phyloP scores from a whole-genome alignment of 148 eudicot genomes.

The Dianthus caryophyllus region DNA sequence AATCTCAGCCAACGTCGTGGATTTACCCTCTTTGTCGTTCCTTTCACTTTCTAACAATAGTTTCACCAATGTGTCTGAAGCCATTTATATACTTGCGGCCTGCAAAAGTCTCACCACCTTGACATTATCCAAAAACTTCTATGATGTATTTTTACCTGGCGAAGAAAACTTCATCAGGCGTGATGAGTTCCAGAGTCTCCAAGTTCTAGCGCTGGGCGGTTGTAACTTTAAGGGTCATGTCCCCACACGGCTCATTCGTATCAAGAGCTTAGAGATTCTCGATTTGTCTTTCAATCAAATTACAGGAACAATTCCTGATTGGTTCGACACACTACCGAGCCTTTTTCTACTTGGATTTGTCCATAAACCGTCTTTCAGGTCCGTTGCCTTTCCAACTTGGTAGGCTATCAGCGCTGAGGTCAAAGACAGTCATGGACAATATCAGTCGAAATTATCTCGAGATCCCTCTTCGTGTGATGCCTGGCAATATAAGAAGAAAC shows the following conservation, averaged over 20 bases:
- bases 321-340: conserved; percentile 47
- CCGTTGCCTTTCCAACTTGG: conserved; percentile 44
- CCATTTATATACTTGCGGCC: conserved; percentile 43
- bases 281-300: conserved; percentile 59
- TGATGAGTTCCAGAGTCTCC: conserved; percentile 45
- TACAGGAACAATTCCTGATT: conserved; percentile 60
- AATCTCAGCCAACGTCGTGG: conserved; percentile 38
- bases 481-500: conserved; percentile 39
- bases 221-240: conserved; percentile 53
- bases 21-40: conserved; percentile 51
- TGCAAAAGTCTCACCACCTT: conserved; percentile 60
- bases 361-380: conserved; percentile 49
- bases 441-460: conserved; percentile 41
- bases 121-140: conserved; percentile 54
- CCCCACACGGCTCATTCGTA: conserved; percentile 57
- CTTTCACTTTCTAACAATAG: conserved; percentile 75
- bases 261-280: conserved; percentile 47
- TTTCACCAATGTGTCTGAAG: conserved; percentile 52
- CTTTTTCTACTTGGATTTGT: conserved; percentile 80
- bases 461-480: conserved; percentile 62
- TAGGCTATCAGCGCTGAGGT: conserved; percentile 39
- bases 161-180: conserved; percentile 26
- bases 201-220: conserved; percentile 61
- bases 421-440: conserved; percentile 26
- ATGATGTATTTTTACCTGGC: conserved; percentile 45